These are phyloP conservation scores for Clarireedia homoeocarpa DNA, from an alignment of 2,329 filamentous ascomycete genomes.

Conservation along the genomic window DNA sequence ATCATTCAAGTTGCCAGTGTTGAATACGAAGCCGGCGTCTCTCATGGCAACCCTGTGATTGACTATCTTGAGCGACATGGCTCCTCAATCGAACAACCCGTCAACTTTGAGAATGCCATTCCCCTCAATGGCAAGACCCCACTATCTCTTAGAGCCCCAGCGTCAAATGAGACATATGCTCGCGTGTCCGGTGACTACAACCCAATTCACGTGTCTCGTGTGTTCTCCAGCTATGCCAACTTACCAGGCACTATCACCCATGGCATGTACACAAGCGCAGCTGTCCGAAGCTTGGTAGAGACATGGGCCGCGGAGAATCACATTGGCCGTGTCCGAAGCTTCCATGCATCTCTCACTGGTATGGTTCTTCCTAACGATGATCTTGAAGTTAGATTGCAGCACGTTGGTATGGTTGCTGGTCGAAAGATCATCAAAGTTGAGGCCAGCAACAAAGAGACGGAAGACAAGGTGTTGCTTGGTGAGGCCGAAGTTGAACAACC, in stretches of 20 bases:
- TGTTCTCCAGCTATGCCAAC: conserved; percentile 93
- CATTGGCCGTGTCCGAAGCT: conserved; percentile 91
- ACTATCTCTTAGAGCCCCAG: conserved; percentile 79
- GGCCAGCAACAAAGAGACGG: conserved; percentile 87
- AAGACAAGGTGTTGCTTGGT: conserved; percentile 90
- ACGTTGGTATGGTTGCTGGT: conserved; percentile 94
- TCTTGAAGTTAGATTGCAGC: conserved; percentile 89
- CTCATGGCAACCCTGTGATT: conserved; percentile 92
- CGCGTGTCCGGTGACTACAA: conserved; percentile 98
- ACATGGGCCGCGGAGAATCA: conserved; percentile 99
- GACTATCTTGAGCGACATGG: conserved; percentile 93
- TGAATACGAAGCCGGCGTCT: conserved; percentile 85
- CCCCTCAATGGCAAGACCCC: conserved; percentile 89
- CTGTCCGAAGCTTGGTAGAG: conserved; percentile 91
- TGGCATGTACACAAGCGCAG: conserved; percentile 98
- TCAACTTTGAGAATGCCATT: conserved; percentile 96
- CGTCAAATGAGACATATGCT: conserved; percentile 96
- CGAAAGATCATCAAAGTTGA: conserved; percentile 99
- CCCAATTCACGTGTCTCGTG: conserved; percentile 94
- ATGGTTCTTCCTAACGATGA: conserved; percentile 98
- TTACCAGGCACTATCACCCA: conserved; percentile 96
- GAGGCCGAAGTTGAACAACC: conserved; percentile 98
- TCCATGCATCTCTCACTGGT: conserved; percentile 92
- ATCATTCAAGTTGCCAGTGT: conserved; percentile 95
- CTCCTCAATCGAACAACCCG: conserved; percentile 86